phyloP scores from a whole-genome alignment of 371 early-diverging fungal genomes.

The Mucor irregularis region DNA sequence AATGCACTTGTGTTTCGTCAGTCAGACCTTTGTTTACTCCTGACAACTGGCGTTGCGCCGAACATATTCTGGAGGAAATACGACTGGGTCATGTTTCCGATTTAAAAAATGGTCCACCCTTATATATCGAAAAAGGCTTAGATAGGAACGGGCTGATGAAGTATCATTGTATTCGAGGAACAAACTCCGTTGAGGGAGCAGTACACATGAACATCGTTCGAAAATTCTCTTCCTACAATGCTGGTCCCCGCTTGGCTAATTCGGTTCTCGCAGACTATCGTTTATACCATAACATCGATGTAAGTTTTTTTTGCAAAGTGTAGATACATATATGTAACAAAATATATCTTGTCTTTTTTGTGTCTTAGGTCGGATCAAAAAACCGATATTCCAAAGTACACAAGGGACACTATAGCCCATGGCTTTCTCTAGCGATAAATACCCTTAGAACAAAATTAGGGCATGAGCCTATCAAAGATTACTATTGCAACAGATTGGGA shows the following conservation, averaged over 20 bases:
- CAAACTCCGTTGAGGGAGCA: background rate
- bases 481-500: too few species aligned
- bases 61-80: slow-evolving; percentile 1
- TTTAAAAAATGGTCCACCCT: background rate
- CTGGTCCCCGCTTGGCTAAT: background rate
- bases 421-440: too few species aligned
- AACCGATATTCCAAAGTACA: too few species aligned
- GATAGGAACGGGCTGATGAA: background rate
- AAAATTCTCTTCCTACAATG: slow-evolving; percentile 3
- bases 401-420: too few species aligned
- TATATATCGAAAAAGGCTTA: background rate
- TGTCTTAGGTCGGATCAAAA: too few species aligned
- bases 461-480: too few species aligned
- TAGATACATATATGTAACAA: too few species aligned
- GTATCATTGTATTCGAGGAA: slow-evolving; percentile 2
- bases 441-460: too few species aligned
- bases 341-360: too few species aligned
- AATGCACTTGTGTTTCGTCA: too few species aligned
- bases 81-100: background rate
- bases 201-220: background rate
- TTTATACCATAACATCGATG: background rate
- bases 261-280: slow-evolving; percentile 3
- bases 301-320: background rate
- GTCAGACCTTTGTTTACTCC: too few species aligned
- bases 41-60: too few species aligned